phyloP scores from a whole-genome alignment of 805 yeast genomes.

The Candida quercuum region DNA sequence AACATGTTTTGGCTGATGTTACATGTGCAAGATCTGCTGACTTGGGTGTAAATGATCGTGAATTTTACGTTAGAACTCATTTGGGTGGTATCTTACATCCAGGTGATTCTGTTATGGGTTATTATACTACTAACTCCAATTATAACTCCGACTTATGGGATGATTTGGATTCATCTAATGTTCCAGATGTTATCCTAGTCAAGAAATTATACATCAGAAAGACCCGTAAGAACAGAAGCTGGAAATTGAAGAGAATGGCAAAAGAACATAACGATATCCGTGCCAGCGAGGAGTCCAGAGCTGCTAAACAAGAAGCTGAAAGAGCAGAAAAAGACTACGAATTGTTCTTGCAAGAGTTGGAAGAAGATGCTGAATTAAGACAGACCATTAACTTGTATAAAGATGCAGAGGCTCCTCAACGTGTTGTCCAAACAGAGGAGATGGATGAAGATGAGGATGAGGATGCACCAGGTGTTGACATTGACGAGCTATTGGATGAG shows the following conservation, averaged over 20 bases:
- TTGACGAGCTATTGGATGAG: constrained; percentile 92
- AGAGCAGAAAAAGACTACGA: constrained; percentile 94
- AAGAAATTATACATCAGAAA: constrained; percentile 86
- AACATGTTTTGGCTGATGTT: constrained; percentile 79
- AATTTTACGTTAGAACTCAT: constrained; percentile 83
- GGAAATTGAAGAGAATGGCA: constrained; percentile 98
- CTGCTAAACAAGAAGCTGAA: constrained; percentile 83
- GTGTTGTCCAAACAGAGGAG: constrained; percentile 26
- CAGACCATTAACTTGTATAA: constrained; percentile 87
- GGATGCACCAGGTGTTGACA: constrained; percentile 82
- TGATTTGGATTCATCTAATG: constrained; percentile 48
- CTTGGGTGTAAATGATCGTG: constrained; percentile 78
- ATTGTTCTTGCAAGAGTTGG: constrained; percentile 91
- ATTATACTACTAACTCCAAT: constrained; percentile 77
- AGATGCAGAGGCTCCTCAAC: constrained; percentile 28
- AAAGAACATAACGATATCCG: constrained; percentile 87
- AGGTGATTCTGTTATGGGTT: constrained; percentile 94
- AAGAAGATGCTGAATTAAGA: constrained; percentile 94
- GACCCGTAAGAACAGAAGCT: constrained; percentile 69
- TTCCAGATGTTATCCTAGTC: constrained; percentile 83
- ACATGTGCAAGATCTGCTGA: constrained; percentile 89
- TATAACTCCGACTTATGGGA: constrained; percentile 88
- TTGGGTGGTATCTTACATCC: constrained; percentile 93
- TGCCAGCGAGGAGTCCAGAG: constrained; percentile 66
- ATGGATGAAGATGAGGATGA: constrained; percentile 61